These are phyloP conservation scores for Hamigera avellanea DNA, from an alignment of 495 filamentous ascomycete genomes.

Conservation along the genomic window DNA sequence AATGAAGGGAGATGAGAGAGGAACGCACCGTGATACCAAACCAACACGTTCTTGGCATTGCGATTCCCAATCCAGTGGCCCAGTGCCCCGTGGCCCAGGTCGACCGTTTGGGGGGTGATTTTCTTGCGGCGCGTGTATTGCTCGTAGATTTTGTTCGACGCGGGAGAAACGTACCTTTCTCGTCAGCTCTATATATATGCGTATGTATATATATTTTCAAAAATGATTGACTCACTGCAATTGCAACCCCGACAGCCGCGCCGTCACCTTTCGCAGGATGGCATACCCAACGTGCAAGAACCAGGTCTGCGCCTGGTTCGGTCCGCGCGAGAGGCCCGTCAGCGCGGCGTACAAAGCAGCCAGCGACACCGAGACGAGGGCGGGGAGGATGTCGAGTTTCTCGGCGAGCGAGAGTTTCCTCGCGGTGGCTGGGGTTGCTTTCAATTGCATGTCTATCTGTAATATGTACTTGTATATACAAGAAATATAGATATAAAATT, in stretches of 20 bases:
- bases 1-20: no score
- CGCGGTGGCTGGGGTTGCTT: constrained; percentile 22
- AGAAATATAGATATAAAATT: background rate
- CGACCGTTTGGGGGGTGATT: constrained; percentile 34
- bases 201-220: no score
- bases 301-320: constrained; percentile 20
- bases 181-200: background rate
- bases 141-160: constrained; percentile 39
- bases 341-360: constrained; percentile 21
- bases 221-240: constrained; percentile 22
- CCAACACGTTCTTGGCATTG: constrained; percentile 39
- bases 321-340: constrained; percentile 21
- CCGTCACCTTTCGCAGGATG: constrained; percentile 21
- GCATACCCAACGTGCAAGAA: constrained; percentile 30
- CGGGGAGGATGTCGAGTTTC: constrained; percentile 26
- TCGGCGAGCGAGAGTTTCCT: constrained; percentile 15
- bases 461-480: background rate
- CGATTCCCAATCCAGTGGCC: constrained; percentile 50
- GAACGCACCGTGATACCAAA: constrained; percentile 47
- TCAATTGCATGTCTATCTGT: background rate
- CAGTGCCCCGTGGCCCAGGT: constrained; percentile 38
- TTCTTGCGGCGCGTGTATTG: constrained; percentile 26
- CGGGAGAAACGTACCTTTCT: constrained; percentile 10
- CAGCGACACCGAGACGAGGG: constrained; percentile 15
- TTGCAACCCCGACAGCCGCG: constrained; percentile 17